phyloP scores from a whole-genome alignment of 192 early-diverging fungal genomes.

The Umbelopsis vinacea region DNA sequence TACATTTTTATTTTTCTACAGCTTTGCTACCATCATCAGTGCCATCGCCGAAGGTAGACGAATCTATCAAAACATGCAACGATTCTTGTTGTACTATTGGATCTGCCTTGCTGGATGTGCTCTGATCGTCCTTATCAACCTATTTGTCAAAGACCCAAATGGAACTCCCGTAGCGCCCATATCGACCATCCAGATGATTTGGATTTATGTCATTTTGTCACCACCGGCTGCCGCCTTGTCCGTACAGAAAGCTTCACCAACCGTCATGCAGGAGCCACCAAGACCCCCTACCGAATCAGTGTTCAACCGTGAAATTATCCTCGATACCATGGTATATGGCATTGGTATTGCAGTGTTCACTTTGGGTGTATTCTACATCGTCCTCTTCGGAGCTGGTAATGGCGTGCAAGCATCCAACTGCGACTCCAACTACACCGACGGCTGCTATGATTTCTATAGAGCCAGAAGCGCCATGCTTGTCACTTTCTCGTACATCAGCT shows the following conservation, averaged over 20 bases:
- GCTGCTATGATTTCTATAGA: constrained; percentile 66
- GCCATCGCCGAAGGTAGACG: constrained; percentile 81
- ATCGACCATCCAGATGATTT: constrained; percentile 78
- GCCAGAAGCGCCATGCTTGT: constrained; percentile 58
- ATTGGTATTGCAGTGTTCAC: constrained; percentile 57
- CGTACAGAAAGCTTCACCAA: constrained; percentile 64
- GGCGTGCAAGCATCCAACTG: constrained; percentile 62
- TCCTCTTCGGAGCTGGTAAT: constrained; percentile 61
- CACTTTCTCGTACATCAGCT: constrained; percentile 57
- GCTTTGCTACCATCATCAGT: constrained; percentile 78
- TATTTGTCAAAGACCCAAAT: constrained; percentile 65
- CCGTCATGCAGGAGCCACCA: constrained; percentile 77
- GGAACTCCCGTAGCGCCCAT: constrained; percentile 70
- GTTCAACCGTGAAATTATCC: constrained; percentile 71
- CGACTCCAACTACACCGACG: constrained; percentile 41
- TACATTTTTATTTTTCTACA: neutral
- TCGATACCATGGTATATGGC: constrained; percentile 72
- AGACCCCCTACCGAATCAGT: constrained; percentile 63
- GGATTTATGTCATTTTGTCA: constrained; percentile 76
- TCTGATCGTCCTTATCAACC: constrained; percentile 67
- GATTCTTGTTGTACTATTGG: constrained; percentile 65
- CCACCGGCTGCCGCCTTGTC: constrained; percentile 77
- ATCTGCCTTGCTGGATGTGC: constrained; percentile 55
- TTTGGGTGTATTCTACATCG: constrained; percentile 63
- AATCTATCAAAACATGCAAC: constrained; percentile 81